A percentile compares a stretch with the other conserved stretches of the same genome.
phyloP scores from a whole-genome alignment of 2,329 filamentous ascomycete genomes.

The Epichloe scottii region DNA sequence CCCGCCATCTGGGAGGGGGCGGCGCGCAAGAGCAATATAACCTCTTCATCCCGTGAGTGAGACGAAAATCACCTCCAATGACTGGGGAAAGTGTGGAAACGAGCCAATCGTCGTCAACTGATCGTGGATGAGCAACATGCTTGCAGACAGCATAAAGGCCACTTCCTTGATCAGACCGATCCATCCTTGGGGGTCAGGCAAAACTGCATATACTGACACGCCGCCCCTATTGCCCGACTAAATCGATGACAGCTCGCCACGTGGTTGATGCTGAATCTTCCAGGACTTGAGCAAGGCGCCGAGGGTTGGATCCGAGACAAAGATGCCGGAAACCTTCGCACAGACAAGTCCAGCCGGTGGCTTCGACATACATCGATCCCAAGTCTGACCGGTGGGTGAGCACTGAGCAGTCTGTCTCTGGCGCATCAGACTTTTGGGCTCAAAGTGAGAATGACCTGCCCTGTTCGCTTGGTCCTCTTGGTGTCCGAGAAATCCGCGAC shows the following conservation, averaged over 20 bases:
- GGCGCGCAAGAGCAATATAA: background rate
- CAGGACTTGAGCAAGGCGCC: too few relatives aligned
- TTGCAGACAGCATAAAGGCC: background rate
- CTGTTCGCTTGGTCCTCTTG: constrained; percentile 18
- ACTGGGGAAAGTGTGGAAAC: background rate
- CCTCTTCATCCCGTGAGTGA: constrained; percentile 1
- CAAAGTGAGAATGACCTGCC: constrained; percentile 4
- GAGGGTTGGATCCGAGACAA: too few relatives aligned
- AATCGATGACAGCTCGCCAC: background rate
- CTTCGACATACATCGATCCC: background rate
- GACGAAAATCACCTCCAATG: background rate
- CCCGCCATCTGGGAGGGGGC: too few relatives aligned
- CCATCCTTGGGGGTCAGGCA: background rate
- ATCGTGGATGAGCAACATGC: too few relatives aligned
- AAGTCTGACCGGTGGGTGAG: background rate
- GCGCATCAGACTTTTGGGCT: too few relatives aligned
- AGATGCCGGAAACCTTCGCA: too few relatives aligned
- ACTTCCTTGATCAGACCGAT: background rate
- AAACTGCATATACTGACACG: too few relatives aligned
- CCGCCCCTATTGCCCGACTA: background rate
- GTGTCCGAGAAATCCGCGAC: constrained; percentile 14
- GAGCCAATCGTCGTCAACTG: background rate
- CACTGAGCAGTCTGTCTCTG: too few relatives aligned
- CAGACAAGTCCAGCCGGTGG: too few relatives aligned
- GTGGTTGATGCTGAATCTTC: too few relatives aligned